Conservation (phyloP, 1,284 basidiomycete genomes). For the Marasmius fiardii region DNA sequence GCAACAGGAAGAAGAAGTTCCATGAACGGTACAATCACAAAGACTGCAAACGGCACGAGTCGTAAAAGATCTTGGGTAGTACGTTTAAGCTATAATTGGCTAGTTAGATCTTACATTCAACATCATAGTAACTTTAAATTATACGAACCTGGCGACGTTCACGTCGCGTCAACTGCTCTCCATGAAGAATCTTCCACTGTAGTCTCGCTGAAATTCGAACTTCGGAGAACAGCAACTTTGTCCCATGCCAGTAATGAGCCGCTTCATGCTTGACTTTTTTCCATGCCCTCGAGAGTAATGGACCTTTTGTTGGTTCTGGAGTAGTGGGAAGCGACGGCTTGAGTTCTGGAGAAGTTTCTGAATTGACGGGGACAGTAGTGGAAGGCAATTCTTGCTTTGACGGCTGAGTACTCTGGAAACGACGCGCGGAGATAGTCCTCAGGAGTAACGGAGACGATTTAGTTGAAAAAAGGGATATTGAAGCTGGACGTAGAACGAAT, state of each 20-base stretch:
- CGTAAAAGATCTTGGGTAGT: constrained; percentile 93
- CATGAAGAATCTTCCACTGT: constrained; percentile 90
- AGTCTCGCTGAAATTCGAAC: constrained; percentile 88
- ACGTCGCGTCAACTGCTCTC: constrained; percentile 87
- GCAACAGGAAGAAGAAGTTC: constrained; percentile 96
- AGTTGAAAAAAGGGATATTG: constrained; percentile 4
- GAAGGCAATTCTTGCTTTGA: constrained; percentile 15
- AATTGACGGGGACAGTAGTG: constrained; percentile 19
- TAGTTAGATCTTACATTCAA: neutral
- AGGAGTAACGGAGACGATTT: neutral
- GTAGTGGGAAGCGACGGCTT: constrained; percentile 49
- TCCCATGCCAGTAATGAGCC: constrained; percentile 96
- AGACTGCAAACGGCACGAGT: constrained; percentile 93
- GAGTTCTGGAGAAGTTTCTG: constrained; percentile 29
- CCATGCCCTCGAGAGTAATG: constrained; percentile 70
- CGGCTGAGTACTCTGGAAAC: constrained; percentile 27
- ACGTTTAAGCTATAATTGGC: constrained; percentile 74
- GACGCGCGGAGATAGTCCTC: constrained; percentile 12
- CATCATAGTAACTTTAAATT: no score
- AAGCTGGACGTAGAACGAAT: constrained; percentile 14
- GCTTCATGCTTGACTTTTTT: constrained; percentile 95
- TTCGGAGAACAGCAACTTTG: constrained; percentile 93
- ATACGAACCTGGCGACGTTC: constrained; percentile 84
- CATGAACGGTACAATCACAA: constrained; percentile 97
- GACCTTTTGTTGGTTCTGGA: constrained; percentile 46